Evolutionary conservation across 805 yeast genomes (phyloP), one percentile per base, ranked within the genome.

Genomic region (Suhomyces prunicola): DNA sequence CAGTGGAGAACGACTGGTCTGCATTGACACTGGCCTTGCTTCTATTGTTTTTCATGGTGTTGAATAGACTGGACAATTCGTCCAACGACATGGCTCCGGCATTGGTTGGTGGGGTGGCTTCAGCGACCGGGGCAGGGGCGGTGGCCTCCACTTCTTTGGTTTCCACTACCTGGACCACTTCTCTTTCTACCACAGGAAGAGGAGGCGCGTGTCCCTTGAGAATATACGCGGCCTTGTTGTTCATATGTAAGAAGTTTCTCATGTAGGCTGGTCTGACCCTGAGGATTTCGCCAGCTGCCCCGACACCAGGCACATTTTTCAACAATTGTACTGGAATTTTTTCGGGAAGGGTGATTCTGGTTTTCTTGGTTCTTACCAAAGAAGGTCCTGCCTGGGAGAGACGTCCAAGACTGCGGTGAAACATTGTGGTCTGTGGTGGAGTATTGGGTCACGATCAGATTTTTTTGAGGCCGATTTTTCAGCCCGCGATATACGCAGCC

Each of bases 231-330:
- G 97, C 97, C 44, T 90, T 88, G 61, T 88, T 85, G 55, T 74
- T 62, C 44, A 82, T 81, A 61, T 90, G 90, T 52, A 91, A 78
- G 60, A 73, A 81, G 70, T 88, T 89, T 64, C 93, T 82, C 97
- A 91, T 91, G 56, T 82, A 76, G 22, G 90, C 88, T 29, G 96
- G 91, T 56, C 83, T 79, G 17, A 91, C 97, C 35, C 80, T 74
- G 27, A 87, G 77, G 44, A 91, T 78, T 71, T 91, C 87, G 35
- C 97, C 97, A 55, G 72, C 74, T 22, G 72, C 72, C 19, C 96
- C 96, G 52, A 86, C 69, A 12, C 78, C 79, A 29, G 84, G 81
- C 63, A 83, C 79, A 62, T 88, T 88, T 61, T 76, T 79, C 54
- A 89, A 74, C n/a, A 90, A 73, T 72, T 91, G 97, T 12, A 91